Conservation (phyloP, 1,139 yeast genomes). For the Oligophagozyma castellii region DNA sequence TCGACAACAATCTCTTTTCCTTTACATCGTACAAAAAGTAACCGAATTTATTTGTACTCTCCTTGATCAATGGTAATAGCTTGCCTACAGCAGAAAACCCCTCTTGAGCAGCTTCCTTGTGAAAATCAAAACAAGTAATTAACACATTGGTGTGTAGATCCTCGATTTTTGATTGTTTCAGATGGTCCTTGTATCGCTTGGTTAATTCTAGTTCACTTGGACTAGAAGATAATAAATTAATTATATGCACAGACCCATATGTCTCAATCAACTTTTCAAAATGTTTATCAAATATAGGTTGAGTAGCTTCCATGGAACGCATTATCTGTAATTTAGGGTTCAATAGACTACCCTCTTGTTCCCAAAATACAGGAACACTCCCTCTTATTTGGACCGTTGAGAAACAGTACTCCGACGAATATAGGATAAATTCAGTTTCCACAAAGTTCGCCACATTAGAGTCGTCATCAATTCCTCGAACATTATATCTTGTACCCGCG, state of each 20-base stretch:
- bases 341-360: conserved; percentile 72
- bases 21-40: conserved; percentile 53
- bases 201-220: conserved; percentile 66
- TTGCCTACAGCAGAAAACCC: conserved; percentile 77
- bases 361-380: conserved; percentile 95
- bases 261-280: conserved; percentile 53
- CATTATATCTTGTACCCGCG: conserved; percentile 91
- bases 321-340: conserved; percentile 85
- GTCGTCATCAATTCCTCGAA: conserved; percentile 90
- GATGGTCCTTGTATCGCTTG: conserved; percentile 49
- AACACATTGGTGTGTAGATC: conserved; percentile 53
- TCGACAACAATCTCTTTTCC: conserved; percentile 38
- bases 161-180: conserved; percentile 30
- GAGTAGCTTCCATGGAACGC: conserved; percentile 82
- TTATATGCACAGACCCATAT: conserved; percentile 80
- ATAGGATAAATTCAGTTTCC: conserved; percentile 75
- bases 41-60: conserved; percentile 64
- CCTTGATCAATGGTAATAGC: conserved; percentile 48
- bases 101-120: conserved; percentile 76
- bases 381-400: conserved; percentile 87
- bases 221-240: conserved; percentile 71
- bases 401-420: conserved; percentile 44
- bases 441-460: conserved; percentile 94
- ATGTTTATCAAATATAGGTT: conserved; percentile 77
- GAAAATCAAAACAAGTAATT: conserved; percentile 98